Evolutionary conservation across 352 stramenopile genomes (phyloP), one percentile per base, ranked within the genome.

Genomic region (Pythium phragmitis): DNA sequence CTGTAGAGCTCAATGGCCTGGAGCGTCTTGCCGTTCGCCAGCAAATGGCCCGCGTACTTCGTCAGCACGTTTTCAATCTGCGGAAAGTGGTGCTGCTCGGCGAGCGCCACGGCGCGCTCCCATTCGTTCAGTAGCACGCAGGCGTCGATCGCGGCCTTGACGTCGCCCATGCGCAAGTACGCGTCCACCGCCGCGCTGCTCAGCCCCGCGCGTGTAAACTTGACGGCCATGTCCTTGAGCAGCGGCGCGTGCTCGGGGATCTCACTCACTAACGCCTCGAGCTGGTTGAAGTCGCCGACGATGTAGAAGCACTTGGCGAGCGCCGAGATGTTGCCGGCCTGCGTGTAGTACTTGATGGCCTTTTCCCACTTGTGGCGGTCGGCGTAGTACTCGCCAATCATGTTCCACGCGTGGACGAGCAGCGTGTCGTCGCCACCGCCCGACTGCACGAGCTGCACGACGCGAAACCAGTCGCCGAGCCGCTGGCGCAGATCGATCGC

Each of bases 81-180:
- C 12, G 89, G 90, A 58, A 97, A 98, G 60, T 96, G 81, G 75
- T 98, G 88, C 65, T 96, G 72, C 60, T 97, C 88, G 0, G 92
- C 94, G 2, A 98, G 78, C 28, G 89, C 69, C 41, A 98, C 88
- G 30, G 94, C 94, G 9, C 76, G 74, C 57, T 95, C 89, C 91
- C 93, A 98, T 42, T 98, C 86, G 68, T 98, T 98, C 37, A 98
- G 66, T 3, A 97, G 60, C 19, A 98, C 92, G 36, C 92, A 98
- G 13, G 85, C 87, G 57, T 98, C 94, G 48, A 98, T 97, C 6
- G 94, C 94, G 23, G 73, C 80, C 76, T 98, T 98, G 39, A 95
- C 69, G 57, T 98, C 82, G n/a, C 85, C 85, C 67, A 93, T 89
- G 46, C 89, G 91, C 16, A 97, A 61, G 56, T 96, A 97, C 1